Base-by-base conservation (phyloP, 192 early-diverging fungal species). In the Entrophospora sp. region DNA sequence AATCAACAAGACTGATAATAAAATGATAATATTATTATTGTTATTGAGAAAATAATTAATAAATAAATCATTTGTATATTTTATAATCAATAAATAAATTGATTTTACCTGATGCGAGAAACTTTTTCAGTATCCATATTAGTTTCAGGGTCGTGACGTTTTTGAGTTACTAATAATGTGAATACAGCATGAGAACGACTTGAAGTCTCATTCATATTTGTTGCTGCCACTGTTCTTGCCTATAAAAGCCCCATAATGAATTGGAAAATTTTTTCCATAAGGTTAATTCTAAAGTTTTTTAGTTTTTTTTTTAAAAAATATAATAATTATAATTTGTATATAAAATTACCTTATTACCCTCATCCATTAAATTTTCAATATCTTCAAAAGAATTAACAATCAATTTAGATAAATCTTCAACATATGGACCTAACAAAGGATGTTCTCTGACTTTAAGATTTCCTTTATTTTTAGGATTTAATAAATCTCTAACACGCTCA, bases 191-290 rank as follows among this genome's bases (percentile, higher is more conserved):
- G 91, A 16, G 95, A 88, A 48, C 93, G 83, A 73, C 86, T 89
- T 36, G 92, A 95, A 1, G 85, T 85, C 58, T 89, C 94, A 75
- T 97, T 97, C 92, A 96, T 94, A 60, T 91, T 89, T 43, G 95
- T 97, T 14, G 93, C 83, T 1, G 93, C 95, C 16, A 94, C 91
- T 1, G 92, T 95, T 61, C 89, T 81, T n/a, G 87, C 82, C 85
- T 90, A 69, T 22, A 24, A 14, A 38, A 31, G 37, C 5, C 42
- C 13, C 40, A 44, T 36, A 10, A 22, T 44, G 18, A 37, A 6
- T 30, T 27, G 2, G 12, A 46, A 13, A 8, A 60, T n/a, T n/a
- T n/a, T n/a, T n/a, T n/a, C n/a, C n/a, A n/a, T n/a, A n/a, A n/a
- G n/a, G n/a, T n/a, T n/a, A n/a, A n/a, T n/a, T n/a, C n/a, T n/a